Evolutionary conservation across 1,139 yeast genomes (phyloP).

Genomic region (Petasospora rhodanensis): DNA sequence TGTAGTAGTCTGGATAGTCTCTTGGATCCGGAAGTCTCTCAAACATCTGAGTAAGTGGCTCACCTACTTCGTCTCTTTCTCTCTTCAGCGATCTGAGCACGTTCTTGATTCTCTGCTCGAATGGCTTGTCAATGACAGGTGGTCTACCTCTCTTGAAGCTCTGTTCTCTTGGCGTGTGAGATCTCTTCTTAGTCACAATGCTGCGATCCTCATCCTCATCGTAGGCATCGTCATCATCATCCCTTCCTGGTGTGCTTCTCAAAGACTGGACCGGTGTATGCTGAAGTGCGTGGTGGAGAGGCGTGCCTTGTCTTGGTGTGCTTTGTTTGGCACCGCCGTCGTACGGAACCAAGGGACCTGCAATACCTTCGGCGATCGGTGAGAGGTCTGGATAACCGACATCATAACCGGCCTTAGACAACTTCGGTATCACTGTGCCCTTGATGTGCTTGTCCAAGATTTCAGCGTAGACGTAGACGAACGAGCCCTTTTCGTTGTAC

Average conservation of each 20-base stretch:
- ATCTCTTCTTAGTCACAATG: slow-evolving; percentile 5
- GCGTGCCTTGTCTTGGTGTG: neutral
- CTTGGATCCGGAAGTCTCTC: slow-evolving; percentile 79
- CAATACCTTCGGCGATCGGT: slow-evolving; percentile 38
- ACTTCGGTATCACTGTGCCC: slow-evolving; percentile 50
- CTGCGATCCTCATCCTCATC: slow-evolving; percentile 17
- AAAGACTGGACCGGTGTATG: slow-evolving; percentile 4
- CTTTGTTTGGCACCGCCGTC: slow-evolving; percentile 2
- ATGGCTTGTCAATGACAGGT: slow-evolving; percentile 91
- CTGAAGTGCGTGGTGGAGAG: slow-evolving; percentile 8
- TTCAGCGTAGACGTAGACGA: slow-evolving; percentile 67
- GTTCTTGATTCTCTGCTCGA: slow-evolving; percentile 86
- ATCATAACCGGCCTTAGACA: slow-evolving; percentile 34
- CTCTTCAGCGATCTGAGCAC: slow-evolving; percentile 78
- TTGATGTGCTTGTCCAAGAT: slow-evolving; percentile 60
- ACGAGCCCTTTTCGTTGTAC: slow-evolving; percentile 68
- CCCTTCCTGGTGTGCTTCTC: slow-evolving; percentile 20
- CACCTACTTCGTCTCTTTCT: slow-evolving; percentile 52
- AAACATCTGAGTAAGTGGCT: slow-evolving; percentile 52
- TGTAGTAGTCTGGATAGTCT: slow-evolving; percentile 63
- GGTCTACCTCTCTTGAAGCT: slow-evolving; percentile 89
- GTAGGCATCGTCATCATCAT: slow-evolving; percentile 13
- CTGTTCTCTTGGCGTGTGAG: slow-evolving; percentile 17
- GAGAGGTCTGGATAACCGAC: slow-evolving; percentile 70
- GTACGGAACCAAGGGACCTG: slow-evolving; percentile 29